Evolutionary conservation across 2,329 filamentous ascomycete genomes (phyloP).

Genomic region (Tothia fuscella): DNA sequence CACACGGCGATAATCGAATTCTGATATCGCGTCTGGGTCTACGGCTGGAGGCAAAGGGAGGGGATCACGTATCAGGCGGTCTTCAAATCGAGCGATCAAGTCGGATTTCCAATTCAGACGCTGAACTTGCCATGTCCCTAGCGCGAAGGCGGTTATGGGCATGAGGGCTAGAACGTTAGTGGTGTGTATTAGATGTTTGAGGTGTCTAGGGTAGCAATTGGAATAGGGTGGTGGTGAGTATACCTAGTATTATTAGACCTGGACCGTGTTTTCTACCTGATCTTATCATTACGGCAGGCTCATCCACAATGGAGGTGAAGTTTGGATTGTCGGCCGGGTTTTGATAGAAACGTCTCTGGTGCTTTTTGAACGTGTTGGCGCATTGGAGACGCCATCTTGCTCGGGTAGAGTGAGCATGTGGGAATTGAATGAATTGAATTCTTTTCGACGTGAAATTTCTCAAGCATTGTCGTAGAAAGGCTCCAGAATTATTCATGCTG

Average conservation of each 20-base stretch:
- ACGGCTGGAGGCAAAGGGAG: constrained; percentile 74
- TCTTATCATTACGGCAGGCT: constrained; percentile 69
- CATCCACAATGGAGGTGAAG: constrained; percentile 80
- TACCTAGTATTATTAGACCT: constrained; percentile 67
- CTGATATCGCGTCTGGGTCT: constrained; percentile 66
- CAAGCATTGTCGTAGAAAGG: constrained; percentile 4
- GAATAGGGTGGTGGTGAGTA: constrained; percentile 4
- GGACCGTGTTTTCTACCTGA: constrained; percentile 63
- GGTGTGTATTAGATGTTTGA: background rate
- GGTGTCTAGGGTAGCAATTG: background rate
- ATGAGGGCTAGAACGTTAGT: constrained; percentile 52
- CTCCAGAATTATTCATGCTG: constrained; percentile 1
- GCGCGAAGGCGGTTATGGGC: constrained; percentile 75
- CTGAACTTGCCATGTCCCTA: constrained; percentile 93
- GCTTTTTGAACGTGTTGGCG: constrained; percentile 1
- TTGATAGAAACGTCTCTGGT: constrained; percentile 21
- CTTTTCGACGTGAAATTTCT: background rate
- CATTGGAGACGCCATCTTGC: constrained; percentile 1
- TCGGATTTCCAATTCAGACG: constrained; percentile 90
- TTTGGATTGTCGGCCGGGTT: constrained; percentile 61
- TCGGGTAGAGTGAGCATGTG: background rate
- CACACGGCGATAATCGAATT: constrained; percentile 88
- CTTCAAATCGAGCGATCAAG: constrained; percentile 80
- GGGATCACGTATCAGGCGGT: constrained; percentile 75
- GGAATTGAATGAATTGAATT: too few species aligned